phyloP scores from a whole-genome alignment of 2,329 filamentous ascomycete species.

The Colletotrichum siamense region DNA sequence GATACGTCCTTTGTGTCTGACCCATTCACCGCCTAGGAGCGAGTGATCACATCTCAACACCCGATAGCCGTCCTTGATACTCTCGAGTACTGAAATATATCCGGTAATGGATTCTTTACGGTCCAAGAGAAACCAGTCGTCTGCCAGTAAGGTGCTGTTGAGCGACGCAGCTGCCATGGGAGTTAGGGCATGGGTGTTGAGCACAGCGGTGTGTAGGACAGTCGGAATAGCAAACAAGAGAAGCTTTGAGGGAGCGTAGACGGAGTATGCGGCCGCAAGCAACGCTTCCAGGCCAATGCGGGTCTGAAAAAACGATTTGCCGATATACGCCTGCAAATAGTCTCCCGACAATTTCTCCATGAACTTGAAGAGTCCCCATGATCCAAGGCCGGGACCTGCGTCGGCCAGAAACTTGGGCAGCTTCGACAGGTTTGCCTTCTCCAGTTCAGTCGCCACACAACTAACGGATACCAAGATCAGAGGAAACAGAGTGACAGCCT shows the following conservation, averaged over 20 bases:
- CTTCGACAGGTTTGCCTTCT: constrained; percentile 61
- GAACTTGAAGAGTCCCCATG: constrained; percentile 69
- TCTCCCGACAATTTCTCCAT: constrained; percentile 45
- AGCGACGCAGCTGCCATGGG: constrained; percentile 64
- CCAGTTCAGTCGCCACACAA: constrained; percentile 68
- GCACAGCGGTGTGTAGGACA: constrained; percentile 70
- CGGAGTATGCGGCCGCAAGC: constrained; percentile 68
- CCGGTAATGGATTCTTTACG: constrained; percentile 87
- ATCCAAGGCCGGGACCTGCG: constrained; percentile 67
- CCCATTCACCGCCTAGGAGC: constrained; percentile 91
- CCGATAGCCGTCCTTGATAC: constrained; percentile 71
- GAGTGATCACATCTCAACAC: constrained; percentile 94
- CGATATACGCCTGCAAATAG: constrained; percentile 57
- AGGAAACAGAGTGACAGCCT: constrained; percentile 75
- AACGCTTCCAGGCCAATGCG: constrained; percentile 75
- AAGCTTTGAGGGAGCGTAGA: constrained; percentile 72
- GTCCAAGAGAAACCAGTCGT: constrained; percentile 79
- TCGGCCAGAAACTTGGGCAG: constrained; percentile 66
- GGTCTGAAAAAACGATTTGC: constrained; percentile 68
- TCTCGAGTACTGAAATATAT: constrained; percentile 91
- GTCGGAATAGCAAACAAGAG: constrained; percentile 74
- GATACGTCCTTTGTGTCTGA: constrained; percentile 53
- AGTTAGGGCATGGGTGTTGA: constrained; percentile 77
- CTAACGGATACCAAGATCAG: constrained; percentile 69
- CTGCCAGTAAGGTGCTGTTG: constrained; percentile 67